A percentile compares a stretch with the other conserved stretches of the same genome.
These are phyloP conservation scores for Drechslerella dactyloides DNA, from an alignment of 2,329 filamentous ascomycete species.

Conservation along the genomic window DNA sequence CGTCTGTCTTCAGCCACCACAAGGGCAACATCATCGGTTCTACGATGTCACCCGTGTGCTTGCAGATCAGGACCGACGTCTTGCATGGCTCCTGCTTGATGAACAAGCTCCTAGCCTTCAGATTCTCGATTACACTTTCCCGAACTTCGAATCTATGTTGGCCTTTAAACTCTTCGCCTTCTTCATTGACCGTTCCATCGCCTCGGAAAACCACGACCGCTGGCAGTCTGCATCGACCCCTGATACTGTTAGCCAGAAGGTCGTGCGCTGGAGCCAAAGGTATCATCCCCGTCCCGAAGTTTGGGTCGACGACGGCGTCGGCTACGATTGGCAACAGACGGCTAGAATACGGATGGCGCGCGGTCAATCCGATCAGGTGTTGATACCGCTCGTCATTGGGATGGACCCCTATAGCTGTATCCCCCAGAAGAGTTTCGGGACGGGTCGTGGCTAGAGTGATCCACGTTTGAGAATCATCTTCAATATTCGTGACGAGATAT, in stretches of 20 bases:
- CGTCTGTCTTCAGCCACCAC: constrained; percentile 54
- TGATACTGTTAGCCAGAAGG: constrained; percentile 52
- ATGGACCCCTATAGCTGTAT: constrained; percentile 54
- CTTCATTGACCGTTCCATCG: constrained; percentile 21
- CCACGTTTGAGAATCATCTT: too few species aligned
- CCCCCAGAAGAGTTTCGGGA: constrained; percentile 53
- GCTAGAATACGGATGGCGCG: constrained; percentile 24
- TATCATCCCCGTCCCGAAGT: constrained; percentile 53
- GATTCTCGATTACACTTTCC: constrained; percentile 47
- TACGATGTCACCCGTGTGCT: constrained; percentile 52
- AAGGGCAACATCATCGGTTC: constrained; percentile 53
- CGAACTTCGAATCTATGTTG: constrained; percentile 50
- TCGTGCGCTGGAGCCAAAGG: constrained; percentile 54
- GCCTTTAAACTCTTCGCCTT: constrained; percentile 11
- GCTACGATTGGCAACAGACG: constrained; percentile 52
- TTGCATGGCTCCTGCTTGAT: constrained; percentile 49
- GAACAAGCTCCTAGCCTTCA: constrained; percentile 49
- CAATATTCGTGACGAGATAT: too few species aligned
- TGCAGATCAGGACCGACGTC: constrained; percentile 52
- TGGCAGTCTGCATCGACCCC: constrained; percentile 43
- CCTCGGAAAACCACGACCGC: constrained; percentile 20
- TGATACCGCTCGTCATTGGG: constrained; percentile 53
- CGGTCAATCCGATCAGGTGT: constrained; percentile 32
- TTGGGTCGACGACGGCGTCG: constrained; percentile 52
- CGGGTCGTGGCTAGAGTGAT: constrained; percentile 55